These are phyloP conservation scores for Colletotrichum graminicola DNA, from an alignment of 2,329 filamentous ascomycete genomes.

Conservation along the genomic window DNA sequence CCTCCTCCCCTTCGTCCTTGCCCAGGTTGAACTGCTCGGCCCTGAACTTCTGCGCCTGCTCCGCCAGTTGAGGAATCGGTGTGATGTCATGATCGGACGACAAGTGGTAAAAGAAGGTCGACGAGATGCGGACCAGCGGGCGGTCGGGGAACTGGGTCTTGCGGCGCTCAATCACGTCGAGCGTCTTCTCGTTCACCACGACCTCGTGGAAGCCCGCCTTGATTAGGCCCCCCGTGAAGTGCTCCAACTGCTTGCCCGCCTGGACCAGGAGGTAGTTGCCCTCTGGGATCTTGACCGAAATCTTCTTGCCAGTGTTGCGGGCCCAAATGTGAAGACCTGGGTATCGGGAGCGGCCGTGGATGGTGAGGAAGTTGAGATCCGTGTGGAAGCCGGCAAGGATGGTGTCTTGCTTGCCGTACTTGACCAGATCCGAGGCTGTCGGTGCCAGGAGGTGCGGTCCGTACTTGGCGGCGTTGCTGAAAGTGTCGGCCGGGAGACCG, in stretches of 20 bases:
- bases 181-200: conserved; percentile 66
- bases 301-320: conserved; percentile 70
- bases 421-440: conserved; percentile 68
- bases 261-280: conserved; percentile 72
- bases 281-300: conserved; percentile 69
- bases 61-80: conserved; percentile 63
- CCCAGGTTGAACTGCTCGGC: conserved; percentile 62
- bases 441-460: conserved; percentile 73
- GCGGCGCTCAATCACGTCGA: conserved; percentile 60
- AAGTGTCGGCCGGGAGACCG: conserved; percentile 64
- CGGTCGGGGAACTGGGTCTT: conserved; percentile 58
- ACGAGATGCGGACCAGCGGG: conserved; percentile 69
- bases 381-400: conserved; percentile 75
- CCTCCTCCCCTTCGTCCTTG: conserved; percentile 65
- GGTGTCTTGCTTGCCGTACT: conserved; percentile 66
- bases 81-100: conserved; percentile 67
- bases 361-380: conserved; percentile 74
- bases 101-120: conserved; percentile 72
- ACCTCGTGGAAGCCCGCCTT: conserved; percentile 74
- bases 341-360: conserved; percentile 73
- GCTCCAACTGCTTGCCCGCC: conserved; percentile 73
- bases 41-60: conserved; percentile 59
- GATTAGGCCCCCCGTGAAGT: conserved; percentile 70
- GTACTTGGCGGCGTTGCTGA: conserved; percentile 67
- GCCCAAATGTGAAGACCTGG: conserved; percentile 74